phyloP scores from a whole-genome alignment of 805 yeast species.

The Metschnikowia reukaufii region DNA sequence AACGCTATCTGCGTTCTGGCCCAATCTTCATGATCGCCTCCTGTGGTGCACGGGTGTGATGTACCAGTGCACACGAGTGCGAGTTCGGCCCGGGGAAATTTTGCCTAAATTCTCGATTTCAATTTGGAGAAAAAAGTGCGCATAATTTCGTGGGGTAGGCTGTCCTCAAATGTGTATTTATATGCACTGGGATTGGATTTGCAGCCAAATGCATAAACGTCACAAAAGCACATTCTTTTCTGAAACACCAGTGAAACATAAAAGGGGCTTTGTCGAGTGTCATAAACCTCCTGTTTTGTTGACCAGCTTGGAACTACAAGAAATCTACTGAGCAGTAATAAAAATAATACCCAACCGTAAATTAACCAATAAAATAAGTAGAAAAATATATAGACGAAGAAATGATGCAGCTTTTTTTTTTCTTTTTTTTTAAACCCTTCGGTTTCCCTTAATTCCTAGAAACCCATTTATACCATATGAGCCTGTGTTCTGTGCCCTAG shows the following conservation, averaged over 20 bases:
- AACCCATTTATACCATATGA: neutral
- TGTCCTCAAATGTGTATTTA: too few species aligned
- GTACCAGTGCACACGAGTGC: constrained; percentile 5
- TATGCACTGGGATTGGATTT: neutral
- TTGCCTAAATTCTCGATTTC: neutral
- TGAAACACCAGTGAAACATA: neutral
- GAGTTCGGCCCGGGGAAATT: constrained; percentile 6
- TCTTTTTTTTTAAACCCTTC: neutral
- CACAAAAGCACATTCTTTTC: neutral
- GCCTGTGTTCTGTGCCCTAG: constrained; percentile 10
- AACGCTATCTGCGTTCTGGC: neutral
- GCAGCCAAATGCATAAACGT: constrained; percentile 1
- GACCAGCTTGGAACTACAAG: too few species aligned
- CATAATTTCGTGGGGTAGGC: neutral
- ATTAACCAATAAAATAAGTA: constrained; percentile 4
- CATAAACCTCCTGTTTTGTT: too few species aligned
- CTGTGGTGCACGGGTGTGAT: constrained; percentile 5
- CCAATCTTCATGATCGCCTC: neutral
- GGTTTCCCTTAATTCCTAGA: neutral
- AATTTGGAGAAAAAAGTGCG: neutral
- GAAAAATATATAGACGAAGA: neutral
- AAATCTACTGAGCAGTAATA: too few species aligned
- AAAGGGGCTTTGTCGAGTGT: too few species aligned
- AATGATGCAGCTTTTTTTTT: neutral
- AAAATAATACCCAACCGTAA: constrained; percentile 8